Conservation (phyloP, 2,329 filamentous ascomycete species). For the Chaetomium olivaceum region DNA sequence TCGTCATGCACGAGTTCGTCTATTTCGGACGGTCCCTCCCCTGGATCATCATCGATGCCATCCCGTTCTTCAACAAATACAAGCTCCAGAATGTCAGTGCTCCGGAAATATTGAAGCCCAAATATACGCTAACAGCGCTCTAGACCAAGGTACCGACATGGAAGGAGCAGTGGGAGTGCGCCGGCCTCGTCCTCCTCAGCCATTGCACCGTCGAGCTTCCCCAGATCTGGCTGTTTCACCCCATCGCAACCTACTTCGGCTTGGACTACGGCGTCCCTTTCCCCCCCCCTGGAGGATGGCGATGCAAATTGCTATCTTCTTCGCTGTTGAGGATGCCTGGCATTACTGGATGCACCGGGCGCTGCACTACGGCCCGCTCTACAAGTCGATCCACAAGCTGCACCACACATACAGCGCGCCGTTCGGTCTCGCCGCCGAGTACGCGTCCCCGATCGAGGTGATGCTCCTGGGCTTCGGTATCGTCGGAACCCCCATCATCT, state of each 20-base stretch:
- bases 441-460: slow-evolving; percentile 95
- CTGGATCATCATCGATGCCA: slow-evolving; percentile 87
- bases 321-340: slow-evolving; percentile 94
- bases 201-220: slow-evolving; percentile 98
- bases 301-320: slow-evolving; percentile 89
- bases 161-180: slow-evolving; percentile 92
- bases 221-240: slow-evolving; percentile 99
- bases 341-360: slow-evolving; percentile 96
- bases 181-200: slow-evolving; percentile 85
- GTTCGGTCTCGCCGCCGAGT: slow-evolving; percentile 94
- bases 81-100: slow-evolving; percentile 82
- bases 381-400: slow-evolving; percentile 97
- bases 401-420: slow-evolving; percentile 98
- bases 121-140: slow-evolving; percentile 28
- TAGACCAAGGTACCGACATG: slow-evolving; percentile 83
- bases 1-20: slow-evolving; percentile 87
- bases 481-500: slow-evolving; percentile 78
- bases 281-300: slow-evolving; percentile 84
- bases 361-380: slow-evolving; percentile 91
- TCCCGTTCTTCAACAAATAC: slow-evolving; percentile 86
- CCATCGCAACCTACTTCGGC: slow-evolving; percentile 88
- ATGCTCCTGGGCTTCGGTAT: slow-evolving; percentile 90
- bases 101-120: background rate
- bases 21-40: slow-evolving; percentile 93
- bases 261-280: slow-evolving; percentile 88